Conservation (phyloP, 2,329 filamentous ascomycete genomes). For the Monosporascus sp. region DNA sequence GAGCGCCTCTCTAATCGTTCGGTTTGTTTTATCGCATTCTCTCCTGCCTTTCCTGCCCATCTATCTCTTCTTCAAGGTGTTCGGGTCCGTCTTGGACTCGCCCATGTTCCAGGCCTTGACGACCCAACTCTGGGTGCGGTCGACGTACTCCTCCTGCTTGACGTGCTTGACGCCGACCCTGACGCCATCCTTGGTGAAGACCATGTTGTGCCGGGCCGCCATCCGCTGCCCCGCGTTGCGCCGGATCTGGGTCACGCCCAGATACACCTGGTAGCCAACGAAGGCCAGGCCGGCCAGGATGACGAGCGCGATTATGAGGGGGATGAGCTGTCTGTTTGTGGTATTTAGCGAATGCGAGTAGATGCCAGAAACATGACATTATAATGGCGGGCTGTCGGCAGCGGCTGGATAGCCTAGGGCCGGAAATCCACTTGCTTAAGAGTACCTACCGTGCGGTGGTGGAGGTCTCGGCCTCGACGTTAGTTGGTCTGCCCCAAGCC, state of each 20-base stretch:
- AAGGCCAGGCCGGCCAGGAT: slow-evolving; percentile 54
- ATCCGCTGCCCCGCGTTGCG: slow-evolving; percentile 62
- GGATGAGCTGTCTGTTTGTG: slow-evolving; percentile 51
- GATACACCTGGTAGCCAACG: slow-evolving; percentile 68
- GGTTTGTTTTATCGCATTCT: slow-evolving; percentile 17
- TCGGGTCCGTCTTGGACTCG: slow-evolving; percentile 13
- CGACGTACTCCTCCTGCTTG: slow-evolving; percentile 64
- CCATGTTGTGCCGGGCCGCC: slow-evolving; percentile 64
- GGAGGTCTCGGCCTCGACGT: background rate
- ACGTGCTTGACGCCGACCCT: slow-evolving; percentile 65
- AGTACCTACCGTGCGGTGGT: background rate
- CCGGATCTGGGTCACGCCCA: slow-evolving; percentile 61
- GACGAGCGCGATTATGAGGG: slow-evolving; percentile 58
- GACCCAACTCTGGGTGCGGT: slow-evolving; percentile 64
- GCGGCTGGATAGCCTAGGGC: no score
- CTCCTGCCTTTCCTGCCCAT: slow-evolving; percentile 16
- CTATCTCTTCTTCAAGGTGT: slow-evolving; percentile 26
- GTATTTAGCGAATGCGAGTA: no score
- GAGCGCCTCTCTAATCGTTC: slow-evolving; percentile 9
- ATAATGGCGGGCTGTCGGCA: no score
- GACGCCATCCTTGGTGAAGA: slow-evolving; percentile 69
- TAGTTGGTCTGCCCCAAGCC: background rate
- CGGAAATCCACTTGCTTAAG: no score
- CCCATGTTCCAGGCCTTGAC: slow-evolving; percentile 61
- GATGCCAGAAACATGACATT: background rate